Conservation (phyloP, 371 early-diverging fungal species). For the Funneliformis caledonium region DNA sequence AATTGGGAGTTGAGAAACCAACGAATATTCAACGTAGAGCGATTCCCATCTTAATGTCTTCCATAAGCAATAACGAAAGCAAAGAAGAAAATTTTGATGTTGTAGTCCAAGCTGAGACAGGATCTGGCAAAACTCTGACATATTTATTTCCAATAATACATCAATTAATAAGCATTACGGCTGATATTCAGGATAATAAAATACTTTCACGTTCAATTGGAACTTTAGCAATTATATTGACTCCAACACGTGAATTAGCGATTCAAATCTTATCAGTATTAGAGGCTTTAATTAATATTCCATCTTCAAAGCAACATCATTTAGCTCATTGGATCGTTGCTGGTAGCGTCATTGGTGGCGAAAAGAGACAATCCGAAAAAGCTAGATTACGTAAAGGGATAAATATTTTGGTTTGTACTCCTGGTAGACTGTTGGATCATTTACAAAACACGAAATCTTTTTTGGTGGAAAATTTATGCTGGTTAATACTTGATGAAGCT, state of each 20-base stretch:
- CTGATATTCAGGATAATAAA: conserved; percentile 39
- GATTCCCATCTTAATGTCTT: conserved; percentile 19
- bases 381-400: conserved; percentile 91
- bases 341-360: conserved; percentile 92
- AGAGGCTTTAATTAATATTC: conserved; percentile 68
- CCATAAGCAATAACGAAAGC: conserved; percentile 39
- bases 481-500: conserved; percentile 98
- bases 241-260: conserved; percentile 98
- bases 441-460: conserved; percentile 86
- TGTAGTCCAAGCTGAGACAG: conserved; percentile 95
- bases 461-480: conserved; percentile 73
- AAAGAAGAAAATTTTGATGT: conserved; percentile 70
- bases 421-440: conserved; percentile 98
- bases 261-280: conserved; percentile 89
- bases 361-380: conserved; percentile 91
- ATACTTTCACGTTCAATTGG: conserved; percentile 62
- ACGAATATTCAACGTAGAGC: conserved; percentile 43
- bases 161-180: conserved; percentile 47
- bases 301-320: conserved; percentile 47
- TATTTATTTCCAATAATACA: conserved; percentile 89
- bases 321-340: conserved; percentile 93
- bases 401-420: conserved; percentile 95
- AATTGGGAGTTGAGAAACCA: conserved; percentile 66
- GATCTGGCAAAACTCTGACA: conserved; percentile 98
- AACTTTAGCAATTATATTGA: conserved; percentile 85